phyloP scores from a whole-genome alignment of 768 basidiomycete genomes.

The Amanita pallidorosea region DNA sequence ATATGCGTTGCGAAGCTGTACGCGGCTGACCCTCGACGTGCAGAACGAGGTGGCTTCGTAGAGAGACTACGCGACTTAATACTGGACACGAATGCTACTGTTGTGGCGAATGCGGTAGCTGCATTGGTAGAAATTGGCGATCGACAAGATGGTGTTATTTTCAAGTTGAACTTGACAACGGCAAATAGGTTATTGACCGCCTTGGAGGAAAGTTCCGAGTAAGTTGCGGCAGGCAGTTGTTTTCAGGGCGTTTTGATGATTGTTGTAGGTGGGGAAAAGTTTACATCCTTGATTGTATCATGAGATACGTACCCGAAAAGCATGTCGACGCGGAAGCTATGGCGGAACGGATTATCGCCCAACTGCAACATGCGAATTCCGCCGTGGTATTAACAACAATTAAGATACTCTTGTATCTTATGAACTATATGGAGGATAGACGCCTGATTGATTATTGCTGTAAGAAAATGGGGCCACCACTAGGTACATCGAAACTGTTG shows the following conservation, averaged over 20 bases:
- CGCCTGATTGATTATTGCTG: conserved; percentile 82
- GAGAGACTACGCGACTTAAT: conserved; percentile 85
- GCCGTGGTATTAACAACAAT: conserved; percentile 99
- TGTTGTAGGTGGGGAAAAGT: conserved; percentile 90
- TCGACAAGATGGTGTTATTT: conserved; percentile 86
- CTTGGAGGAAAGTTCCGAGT: conserved; percentile 96
- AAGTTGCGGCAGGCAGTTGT: conserved; percentile 21
- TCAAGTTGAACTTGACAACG: conserved; percentile 78
- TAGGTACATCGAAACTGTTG: conserved; percentile 42
- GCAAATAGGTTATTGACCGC: conserved; percentile 88
- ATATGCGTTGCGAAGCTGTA: conserved; percentile 97
- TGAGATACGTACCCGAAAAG: conserved; percentile 88
- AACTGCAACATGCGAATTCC: conserved; percentile 96
- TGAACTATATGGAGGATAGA: conserved; percentile 98
- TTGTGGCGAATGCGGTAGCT: conserved; percentile 95
- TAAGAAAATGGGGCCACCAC: conserved; percentile 95
- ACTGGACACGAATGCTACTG: conserved; percentile 90
- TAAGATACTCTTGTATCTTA: conserved; percentile 89
- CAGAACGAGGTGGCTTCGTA: conserved; percentile 87
- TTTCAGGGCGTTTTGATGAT: conserved; percentile 8
- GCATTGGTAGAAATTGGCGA: conserved; percentile 96
- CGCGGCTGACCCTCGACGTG: conserved; percentile 73
- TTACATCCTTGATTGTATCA: conserved; percentile 89
- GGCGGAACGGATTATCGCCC: conserved; percentile 90
- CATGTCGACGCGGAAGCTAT: conserved; percentile 86